Evolutionary conservation across 768 basidiomycete species (phyloP).

Genomic region (Boletus pseudopeckii): DNA sequence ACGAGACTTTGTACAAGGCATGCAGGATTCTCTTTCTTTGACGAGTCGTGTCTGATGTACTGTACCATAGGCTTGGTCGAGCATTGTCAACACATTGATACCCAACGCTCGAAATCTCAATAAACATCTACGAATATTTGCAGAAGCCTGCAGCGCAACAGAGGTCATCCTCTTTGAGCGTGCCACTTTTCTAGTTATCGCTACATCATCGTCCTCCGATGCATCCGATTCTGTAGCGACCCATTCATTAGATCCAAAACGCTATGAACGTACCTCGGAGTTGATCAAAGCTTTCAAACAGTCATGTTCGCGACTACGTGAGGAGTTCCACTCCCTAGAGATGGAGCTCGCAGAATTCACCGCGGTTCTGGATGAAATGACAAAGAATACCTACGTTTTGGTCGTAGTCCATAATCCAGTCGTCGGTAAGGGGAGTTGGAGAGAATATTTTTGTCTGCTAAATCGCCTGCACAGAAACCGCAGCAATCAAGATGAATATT

Average conservation of each 20-base stretch:
- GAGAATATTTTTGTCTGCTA: neutral
- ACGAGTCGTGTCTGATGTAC: conserved; percentile 8
- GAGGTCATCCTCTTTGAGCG: conserved; percentile 97
- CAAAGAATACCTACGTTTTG: conserved; percentile 89
- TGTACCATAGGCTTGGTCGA: conserved; percentile 84
- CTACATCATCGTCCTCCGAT: conserved; percentile 59
- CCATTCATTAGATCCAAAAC: conserved; percentile 58
- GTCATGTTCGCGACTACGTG: conserved; percentile 79
- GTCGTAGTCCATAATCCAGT: conserved; percentile 86
- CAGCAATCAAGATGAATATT: conserved; percentile 84
- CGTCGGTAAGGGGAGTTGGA: conserved; percentile 54
- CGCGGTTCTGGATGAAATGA: conserved; percentile 89
- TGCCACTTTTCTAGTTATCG: conserved; percentile 97
- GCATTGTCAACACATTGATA: conserved; percentile 93
- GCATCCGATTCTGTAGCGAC: conserved; percentile 33
- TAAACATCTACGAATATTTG: conserved; percentile 82
- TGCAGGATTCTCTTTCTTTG: conserved; percentile 3
- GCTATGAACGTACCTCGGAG: conserved; percentile 87
- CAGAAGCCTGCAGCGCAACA: conserved; percentile 81
- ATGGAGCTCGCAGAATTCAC: conserved; percentile 85
- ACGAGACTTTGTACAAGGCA: conserved; percentile 95
- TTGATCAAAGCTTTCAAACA: conserved; percentile 95
- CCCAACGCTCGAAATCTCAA: conserved; percentile 91
- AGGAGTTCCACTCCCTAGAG: conserved; percentile 83
- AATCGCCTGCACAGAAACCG: conserved; percentile 60